Evolutionary conservation across 495 filamentous ascomycete species (phyloP).

Genomic region (Neurospora tetrasperma): DNA sequence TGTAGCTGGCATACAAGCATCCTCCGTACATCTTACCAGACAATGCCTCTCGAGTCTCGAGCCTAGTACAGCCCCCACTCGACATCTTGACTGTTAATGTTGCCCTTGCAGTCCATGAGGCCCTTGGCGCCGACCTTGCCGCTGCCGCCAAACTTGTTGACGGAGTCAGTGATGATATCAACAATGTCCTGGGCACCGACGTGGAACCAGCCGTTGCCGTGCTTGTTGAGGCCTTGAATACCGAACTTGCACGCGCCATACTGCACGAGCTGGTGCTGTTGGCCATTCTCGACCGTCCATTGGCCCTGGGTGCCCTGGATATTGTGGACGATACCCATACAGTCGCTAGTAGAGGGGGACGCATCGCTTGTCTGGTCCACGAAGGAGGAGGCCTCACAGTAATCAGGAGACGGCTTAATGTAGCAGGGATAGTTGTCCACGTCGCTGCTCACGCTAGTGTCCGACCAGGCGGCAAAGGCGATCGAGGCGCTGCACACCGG

Average conservation of each 20-base stretch:
- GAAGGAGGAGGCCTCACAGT: conserved; percentile 20
- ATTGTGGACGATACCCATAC: conserved; percentile 23
- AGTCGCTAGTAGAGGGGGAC: conserved; percentile 22
- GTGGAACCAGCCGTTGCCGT: conserved; percentile 10
- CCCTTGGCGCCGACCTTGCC: conserved; percentile 23
- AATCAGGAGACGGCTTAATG: conserved; percentile 9
- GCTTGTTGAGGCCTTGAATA: neutral
- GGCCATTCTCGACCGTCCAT: neutral
- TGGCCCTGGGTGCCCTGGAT: conserved; percentile 15
- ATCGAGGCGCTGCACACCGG: conserved; percentile 23
- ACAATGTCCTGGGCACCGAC: conserved; percentile 21
- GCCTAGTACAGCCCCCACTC: conserved; percentile 12
- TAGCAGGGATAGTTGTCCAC: conserved; percentile 22
- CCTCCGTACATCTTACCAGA: neutral
- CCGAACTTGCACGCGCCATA: conserved; percentile 10
- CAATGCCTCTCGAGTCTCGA: neutral
- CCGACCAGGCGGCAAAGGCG: conserved; percentile 12
- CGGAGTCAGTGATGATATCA: conserved; percentile 17
- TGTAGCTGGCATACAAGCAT: too few relatives aligned
- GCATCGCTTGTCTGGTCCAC: conserved; percentile 19
- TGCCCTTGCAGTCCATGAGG: conserved; percentile 17
- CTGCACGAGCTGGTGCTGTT: conserved; percentile 9
- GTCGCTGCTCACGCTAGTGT: neutral
- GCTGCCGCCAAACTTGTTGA: conserved; percentile 10
- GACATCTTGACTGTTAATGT: conserved; percentile 4